Conservation (phyloP, 345 rosid species). For the Nasturtium officinale region DNA sequence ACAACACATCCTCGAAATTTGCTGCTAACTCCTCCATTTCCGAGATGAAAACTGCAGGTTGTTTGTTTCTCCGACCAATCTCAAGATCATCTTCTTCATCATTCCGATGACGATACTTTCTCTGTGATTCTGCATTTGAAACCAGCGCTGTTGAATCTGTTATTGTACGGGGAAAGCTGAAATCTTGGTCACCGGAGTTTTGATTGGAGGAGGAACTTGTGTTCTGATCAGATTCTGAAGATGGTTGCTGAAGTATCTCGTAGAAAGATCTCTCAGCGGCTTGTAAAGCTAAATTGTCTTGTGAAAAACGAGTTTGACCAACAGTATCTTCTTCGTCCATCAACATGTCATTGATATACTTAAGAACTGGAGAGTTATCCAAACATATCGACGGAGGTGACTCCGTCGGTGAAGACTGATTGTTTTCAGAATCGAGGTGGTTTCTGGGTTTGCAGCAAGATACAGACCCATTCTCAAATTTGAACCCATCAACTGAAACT, state of each 20-base stretch:
- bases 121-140: constrained; percentile 50
- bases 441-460: constrained; percentile 39
- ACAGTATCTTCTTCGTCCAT: constrained; percentile 62
- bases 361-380: constrained; percentile 50
- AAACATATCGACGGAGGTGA: constrained; percentile 18
- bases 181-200: constrained; percentile 26
- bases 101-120: constrained; percentile 58
- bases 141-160: constrained; percentile 48
- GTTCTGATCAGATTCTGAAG: constrained; percentile 58
- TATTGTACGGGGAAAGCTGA: background rate
- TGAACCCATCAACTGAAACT: constrained; percentile 28
- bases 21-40: constrained; percentile 60
- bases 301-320: constrained; percentile 40
- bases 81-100: constrained; percentile 53
- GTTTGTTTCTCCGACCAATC: constrained; percentile 66
- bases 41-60: constrained; percentile 54
- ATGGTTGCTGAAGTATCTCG: constrained; percentile 53
- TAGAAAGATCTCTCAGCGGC: constrained; percentile 71
- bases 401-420: constrained; percentile 20
- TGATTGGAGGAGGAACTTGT: constrained; percentile 16
- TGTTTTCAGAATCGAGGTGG: constrained; percentile 25
- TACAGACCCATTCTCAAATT: constrained; percentile 36
- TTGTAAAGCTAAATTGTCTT: constrained; percentile 56
- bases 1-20: constrained; percentile 63
- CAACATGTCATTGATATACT: constrained; percentile 64